Evolutionary conservation across 371 early-diverging fungal genomes (phyloP), one percentile per base, ranked within the genome.

Genomic region (Mucor piriformis): DNA sequence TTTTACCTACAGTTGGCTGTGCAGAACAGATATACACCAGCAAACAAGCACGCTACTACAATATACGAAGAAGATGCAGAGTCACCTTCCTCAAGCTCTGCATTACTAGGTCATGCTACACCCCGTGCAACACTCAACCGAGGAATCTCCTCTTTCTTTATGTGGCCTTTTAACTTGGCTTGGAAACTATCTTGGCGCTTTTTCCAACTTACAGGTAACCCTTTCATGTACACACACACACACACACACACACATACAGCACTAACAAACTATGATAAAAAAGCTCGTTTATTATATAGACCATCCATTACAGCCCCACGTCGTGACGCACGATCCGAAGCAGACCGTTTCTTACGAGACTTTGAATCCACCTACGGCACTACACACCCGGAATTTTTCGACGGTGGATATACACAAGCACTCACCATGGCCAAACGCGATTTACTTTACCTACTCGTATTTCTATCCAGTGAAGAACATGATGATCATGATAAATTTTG

Each of bases 391-490:
- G 73, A 82, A 21, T 93, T 95, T 66, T 92, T 89, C 60, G 79
- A 81, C 37, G 91, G 92, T n/a, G 83, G 89, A 1, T 93, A 92
- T 60, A 73, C 88, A 12, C 85, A 83, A 63, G 87, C 91, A 1
- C 52, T 93, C 33, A 84, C 80, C 21, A 67, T 66, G 37, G 87
- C 90, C n/a, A 91, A 92, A 76, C 59, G 76, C 20, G 89, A 94
- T n/a, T 47, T 88, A 6, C 79, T 83, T 50, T 92, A 88, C 63
- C 51, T 92, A 27, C 50, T 95, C 12, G 87, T 88, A 0, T 66
- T 89, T 38, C 76, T 95, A 50, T 84, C 90, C 51, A 88, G 91
- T 40, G 82, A 82, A 29, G 91, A 91, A 61, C 93, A 94, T 63
- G 93, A 94, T 66, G 89, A 91, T 32, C 83, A 91, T 11, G 80